Evolutionary conservation across 306 rosid genomes (phyloP), one percentile per base, ranked within the genome.

Genomic region (Acacia melanoxylon): DNA sequence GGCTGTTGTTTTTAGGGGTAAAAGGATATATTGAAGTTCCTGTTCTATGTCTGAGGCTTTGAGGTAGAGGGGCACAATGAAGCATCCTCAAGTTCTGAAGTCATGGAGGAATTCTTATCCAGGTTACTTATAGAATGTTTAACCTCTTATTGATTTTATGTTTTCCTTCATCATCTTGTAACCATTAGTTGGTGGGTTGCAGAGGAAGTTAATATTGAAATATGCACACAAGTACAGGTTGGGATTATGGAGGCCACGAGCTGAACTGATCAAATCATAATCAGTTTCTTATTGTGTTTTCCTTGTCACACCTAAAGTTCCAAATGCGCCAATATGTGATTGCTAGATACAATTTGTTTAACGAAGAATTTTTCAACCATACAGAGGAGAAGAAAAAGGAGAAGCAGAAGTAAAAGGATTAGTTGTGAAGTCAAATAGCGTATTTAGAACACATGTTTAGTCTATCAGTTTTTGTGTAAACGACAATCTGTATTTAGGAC

Each of bases 211-310:
- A 84, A 92, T 94, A 78, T 79, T 94, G 89, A 89, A 87, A 79
- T 86, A 90, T 70, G 68, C 90, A 61, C 97, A 94, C 89, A 92
- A 94, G 88, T 94, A 89, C 83, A 85, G 94, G 87, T 86, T 93
- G 54, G 97, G 98, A 86, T 87, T 92, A 11, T 94, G 97, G 97
- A 91, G 92, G 85, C 98, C 97, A 45, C 90, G 83, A 41, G 90
- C 89, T 42, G 87, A 80, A 56, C 84, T 81, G 24, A 12, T 89
- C 71, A 92, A 89, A 74, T 66, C 88, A 16, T 90, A 85, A 88
- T 74, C 67, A n/a, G 10, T 44, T 44, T 44, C 48, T 44, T 44
- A 44, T 10, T 75, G 56, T 79, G 78, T 29, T 33, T 76, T 48
- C 63, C 3, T 75, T 80, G 42, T 20, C 56, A 67, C 49, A 51